Evolutionary conservation across 176 grass and related monocot genomes (phyloP).

Genomic region (Guadua angustifolia): DNA sequence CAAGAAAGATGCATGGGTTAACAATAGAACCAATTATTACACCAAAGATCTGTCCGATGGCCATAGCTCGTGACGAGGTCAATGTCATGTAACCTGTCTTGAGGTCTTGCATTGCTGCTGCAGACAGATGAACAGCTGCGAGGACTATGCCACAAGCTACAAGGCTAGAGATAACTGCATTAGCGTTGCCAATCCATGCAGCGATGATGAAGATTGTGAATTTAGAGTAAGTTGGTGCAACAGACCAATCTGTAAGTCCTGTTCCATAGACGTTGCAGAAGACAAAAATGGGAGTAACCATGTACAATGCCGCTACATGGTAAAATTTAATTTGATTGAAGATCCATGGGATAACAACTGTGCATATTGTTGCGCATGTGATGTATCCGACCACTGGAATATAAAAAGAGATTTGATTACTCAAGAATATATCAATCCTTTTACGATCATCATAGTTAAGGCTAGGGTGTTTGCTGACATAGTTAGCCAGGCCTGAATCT

Average conservation of each 20-base stretch:
- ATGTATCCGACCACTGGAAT: constrained; percentile 17
- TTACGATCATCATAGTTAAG: constrained; percentile 71
- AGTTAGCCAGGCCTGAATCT: constrained; percentile 27
- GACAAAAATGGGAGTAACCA: constrained; percentile 14
- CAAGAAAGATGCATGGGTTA: constrained; percentile 39
- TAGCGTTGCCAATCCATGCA: constrained; percentile 41
- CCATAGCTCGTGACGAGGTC: constrained; percentile 46
- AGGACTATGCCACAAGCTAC: constrained; percentile 40
- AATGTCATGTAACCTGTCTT: constrained; percentile 64
- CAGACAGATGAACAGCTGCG: constrained; percentile 34
- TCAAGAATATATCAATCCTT: constrained; percentile 52
- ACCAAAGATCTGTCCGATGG: constrained; percentile 44
- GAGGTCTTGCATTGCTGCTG: constrained; percentile 47
- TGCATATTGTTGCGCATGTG: not conserved
- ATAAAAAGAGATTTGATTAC: not conserved
- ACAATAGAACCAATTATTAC: constrained; percentile 10
- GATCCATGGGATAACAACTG: constrained; percentile 24
- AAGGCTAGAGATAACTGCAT: constrained; percentile 45
- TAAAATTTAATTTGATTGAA: constrained; percentile 50
- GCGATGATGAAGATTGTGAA: constrained; percentile 51
- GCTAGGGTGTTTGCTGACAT: constrained; percentile 38
- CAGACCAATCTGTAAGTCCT: constrained; percentile 57
- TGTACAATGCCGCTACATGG: constrained; percentile 27
- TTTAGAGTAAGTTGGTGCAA: constrained; percentile 47
- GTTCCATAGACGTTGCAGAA: constrained; percentile 57